Conservation (phyloP, 345 rosid species). For the Erodium maritimum region DNA sequence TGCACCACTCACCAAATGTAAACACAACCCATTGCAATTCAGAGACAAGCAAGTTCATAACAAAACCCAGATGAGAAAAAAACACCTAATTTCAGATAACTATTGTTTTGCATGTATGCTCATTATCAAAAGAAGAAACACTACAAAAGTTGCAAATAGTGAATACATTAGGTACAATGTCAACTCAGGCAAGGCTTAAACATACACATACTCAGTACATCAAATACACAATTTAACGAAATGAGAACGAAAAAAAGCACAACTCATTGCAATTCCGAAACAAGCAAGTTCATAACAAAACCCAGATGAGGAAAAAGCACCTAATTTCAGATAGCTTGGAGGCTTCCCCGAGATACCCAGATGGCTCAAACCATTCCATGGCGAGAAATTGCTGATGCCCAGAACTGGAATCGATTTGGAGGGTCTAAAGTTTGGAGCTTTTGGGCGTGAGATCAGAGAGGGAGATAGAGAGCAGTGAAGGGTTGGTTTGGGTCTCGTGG, state of each 20-base stretch:
- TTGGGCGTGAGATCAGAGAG: conserved; percentile 13
- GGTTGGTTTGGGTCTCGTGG: no score
- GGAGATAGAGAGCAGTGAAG: conserved; percentile 3
- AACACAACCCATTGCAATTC: not conserved
- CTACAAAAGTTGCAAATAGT: no score
- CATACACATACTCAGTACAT: no score
- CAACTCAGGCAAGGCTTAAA: no score
- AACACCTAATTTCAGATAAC: conserved; percentile 36
- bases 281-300: not conserved
- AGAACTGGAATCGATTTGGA: conserved; percentile 23
- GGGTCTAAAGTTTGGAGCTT: conserved; percentile 20
- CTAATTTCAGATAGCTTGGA: conserved; percentile 30
- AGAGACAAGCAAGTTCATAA: not conserved
- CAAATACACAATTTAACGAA: no score
- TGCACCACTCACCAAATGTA: conserved; percentile 18
- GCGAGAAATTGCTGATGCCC: conserved; percentile 35
- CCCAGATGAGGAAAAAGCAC: conserved; percentile 18
- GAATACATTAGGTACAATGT: no score
- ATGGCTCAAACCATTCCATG: conserved; percentile 65
- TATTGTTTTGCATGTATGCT: no score
- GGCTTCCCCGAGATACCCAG: conserved; percentile 43
- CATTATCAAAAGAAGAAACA: no score
- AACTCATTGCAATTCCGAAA: not conserved
- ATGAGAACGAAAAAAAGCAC: no score
- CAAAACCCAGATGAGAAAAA: not conserved